A percentile compares a stretch with the other conserved stretches of the same genome.
phyloP scores from a whole-genome alignment of 2,329 filamentous ascomycete genomes.

The Penicillium sclerotiorum region DNA sequence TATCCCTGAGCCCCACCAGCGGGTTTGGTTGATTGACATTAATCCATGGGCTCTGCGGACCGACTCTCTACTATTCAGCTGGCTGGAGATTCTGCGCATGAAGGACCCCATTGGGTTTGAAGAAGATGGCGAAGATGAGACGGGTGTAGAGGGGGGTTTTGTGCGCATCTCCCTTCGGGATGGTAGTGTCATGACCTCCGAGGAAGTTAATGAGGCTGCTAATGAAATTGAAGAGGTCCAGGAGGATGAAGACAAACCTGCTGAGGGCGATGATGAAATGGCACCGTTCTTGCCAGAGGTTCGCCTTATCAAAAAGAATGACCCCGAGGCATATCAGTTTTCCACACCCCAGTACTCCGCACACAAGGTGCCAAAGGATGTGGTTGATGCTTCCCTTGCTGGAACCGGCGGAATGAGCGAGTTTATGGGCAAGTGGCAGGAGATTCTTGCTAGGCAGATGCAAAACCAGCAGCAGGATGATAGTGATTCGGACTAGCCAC shows the following conservation, averaged over 20 bases:
- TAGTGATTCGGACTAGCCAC: slow-evolving; percentile 34
- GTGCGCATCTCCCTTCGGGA: slow-evolving; percentile 39
- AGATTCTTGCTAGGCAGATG: slow-evolving; percentile 52
- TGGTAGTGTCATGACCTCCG: slow-evolving; percentile 18
- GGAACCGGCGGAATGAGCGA: slow-evolving; percentile 78
- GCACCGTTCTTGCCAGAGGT: slow-evolving; percentile 71
- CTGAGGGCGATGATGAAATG: slow-evolving; percentile 55
- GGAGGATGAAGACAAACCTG: slow-evolving; percentile 41
- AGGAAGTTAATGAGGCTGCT: slow-evolving; percentile 30
- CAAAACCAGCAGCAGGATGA: slow-evolving; percentile 40
- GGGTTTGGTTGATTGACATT: slow-evolving; percentile 86
- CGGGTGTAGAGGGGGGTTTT: slow-evolving; percentile 27
- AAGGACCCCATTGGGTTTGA: slow-evolving; percentile 47
- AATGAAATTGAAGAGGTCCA: slow-evolving; percentile 35
- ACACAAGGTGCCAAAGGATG: slow-evolving; percentile 91
- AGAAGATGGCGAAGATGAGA: slow-evolving; percentile 35
- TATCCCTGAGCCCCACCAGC: slow-evolving; percentile 72
- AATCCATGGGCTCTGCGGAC: slow-evolving; percentile 93
- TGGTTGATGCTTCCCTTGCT: slow-evolving; percentile 69
- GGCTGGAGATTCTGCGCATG: slow-evolving; percentile 80
- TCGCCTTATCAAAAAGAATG: slow-evolving; percentile 77
- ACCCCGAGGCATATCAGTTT: slow-evolving; percentile 87
- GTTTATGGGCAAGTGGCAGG: slow-evolving; percentile 75
- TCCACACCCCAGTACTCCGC: slow-evolving; percentile 86
- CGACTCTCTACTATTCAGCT: slow-evolving; percentile 85